Evolutionary conservation across 1,284 basidiomycete genomes (phyloP), one percentile per base, ranked within the genome.

Genomic region (Neotropicomus parvogracilis): DNA sequence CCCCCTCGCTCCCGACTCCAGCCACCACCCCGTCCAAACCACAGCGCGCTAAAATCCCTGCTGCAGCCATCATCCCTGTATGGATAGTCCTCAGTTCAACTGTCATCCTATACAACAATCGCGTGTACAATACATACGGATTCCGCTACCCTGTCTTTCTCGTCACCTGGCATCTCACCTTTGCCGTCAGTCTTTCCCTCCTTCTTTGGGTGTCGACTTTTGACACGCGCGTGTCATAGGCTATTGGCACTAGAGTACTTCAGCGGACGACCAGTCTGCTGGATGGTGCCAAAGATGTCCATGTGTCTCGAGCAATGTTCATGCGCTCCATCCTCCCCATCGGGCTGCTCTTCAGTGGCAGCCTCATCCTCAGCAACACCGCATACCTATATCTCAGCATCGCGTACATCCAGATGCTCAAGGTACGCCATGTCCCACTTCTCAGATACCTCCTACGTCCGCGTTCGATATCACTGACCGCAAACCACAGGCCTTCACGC

Each of bases 101-200:
- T 10, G 95, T 98, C 64, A 98, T 98, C 72, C 85, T 97, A 49
- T 97, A 97, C 82, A 98, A 98, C 80, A 95, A 94, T 70, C 88
- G 89, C 65, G 73, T 97, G 65, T 94, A 93, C 73, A 85, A 87
- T 66, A 80, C 77, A 45, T 80, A 91, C 60, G 70, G 84, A 55
- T 95, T 95, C 76, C 80, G 80, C 58, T 95, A 74, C 72, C 91
- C 91, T 34, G 87, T 93, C 57, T 93, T 93, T 70, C 78, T 90
- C 46, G 91, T 92, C 49, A 94, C 91, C 49, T 93, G 79, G 79
- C 91, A 92, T 69, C 75, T 93, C 33, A 74, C 79, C 29, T 93
- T 95, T 63, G 88, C 93, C 20, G 86, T 88, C 56, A 67, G 83
- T 76, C 40, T 11, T 2, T 27, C 5, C 17, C 10, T 17, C 34